Base-by-base conservation (phyloP, 495 filamentous ascomycete genomes). In the Penicillium pancosmium region DNA sequence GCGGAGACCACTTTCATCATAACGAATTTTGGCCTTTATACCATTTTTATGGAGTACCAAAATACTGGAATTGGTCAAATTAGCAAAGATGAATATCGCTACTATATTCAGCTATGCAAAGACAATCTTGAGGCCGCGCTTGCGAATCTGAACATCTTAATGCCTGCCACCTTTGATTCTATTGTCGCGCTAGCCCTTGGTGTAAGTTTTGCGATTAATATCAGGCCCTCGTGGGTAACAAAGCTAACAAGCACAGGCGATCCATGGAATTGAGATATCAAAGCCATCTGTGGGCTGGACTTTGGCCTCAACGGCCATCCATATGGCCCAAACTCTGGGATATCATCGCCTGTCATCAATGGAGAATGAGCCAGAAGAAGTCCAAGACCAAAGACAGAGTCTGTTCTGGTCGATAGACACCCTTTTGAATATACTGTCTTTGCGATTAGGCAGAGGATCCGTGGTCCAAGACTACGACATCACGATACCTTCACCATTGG, bases 341-440 rank as follows among this genome's bases (percentile, higher is more conserved):
- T 88, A 85, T 56, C 86, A 91, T 63, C 84, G 85, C 19, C 65
- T 76, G 1, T 76, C 78, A 7, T 77, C 76, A 1, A 82, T 82
- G 75, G 77, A 82, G 16, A 59, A 79, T 46, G 79, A 84, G 41
- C 68, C 59, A 4, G 56, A 60, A 0, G 49, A 67, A 21, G 68
- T 75, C 27, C 73, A 70, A 25, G 69, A 77, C 8, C 56, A 75
- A 33, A 75, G 72, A 33, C 66, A 71, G 12, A 48, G 49, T 21
- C 59, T 87, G 10, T 91, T 91, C 64, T 91, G 87, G 87, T 78
- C 83, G 16, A 69, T 80, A 4, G 89, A 89, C 60, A 78, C 81
- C 27, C 67, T 86, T 8, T 80, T 88, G 58, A 86, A 83, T 58
- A 78, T 77, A 12, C 70, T 91, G 21, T 82, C 87, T 0, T 71